phyloP scores from a whole-genome alignment of 306 rosid species.

The Lablab purpureus region DNA sequence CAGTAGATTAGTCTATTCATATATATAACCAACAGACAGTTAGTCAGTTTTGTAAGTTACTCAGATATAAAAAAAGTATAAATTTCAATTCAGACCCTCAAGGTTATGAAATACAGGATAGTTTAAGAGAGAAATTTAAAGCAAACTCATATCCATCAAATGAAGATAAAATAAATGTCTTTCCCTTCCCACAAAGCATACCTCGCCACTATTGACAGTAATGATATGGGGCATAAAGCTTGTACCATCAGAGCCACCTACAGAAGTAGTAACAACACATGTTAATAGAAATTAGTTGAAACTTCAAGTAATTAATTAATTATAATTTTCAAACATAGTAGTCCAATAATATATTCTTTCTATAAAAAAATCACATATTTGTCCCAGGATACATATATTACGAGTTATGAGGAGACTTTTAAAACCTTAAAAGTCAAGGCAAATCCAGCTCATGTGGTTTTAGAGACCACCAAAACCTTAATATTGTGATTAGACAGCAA shows the following conservation, averaged over 20 bases:
- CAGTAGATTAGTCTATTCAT: no score
- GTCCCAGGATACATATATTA: not conserved
- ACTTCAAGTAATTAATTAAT: conserved; percentile 16
- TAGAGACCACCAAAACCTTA: no score
- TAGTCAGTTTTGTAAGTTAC: no score
- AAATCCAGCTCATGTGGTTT: no score
- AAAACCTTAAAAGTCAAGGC: no score
- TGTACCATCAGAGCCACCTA: conserved; percentile 67
- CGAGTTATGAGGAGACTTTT: not conserved
- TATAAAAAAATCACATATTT: not conserved
- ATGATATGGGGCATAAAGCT: conserved; percentile 76
- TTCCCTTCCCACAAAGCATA: conserved; percentile 40
- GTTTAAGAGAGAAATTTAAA: not conserved
- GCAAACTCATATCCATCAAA: not conserved
- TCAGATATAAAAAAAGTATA: not conserved
- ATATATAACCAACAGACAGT: no score
- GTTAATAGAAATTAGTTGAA: conserved; percentile 29
- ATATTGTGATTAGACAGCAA: no score
- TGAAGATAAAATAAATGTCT: not conserved
- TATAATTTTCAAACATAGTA: not conserved
- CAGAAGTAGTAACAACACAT: conserved; percentile 26
- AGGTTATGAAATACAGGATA: not conserved
- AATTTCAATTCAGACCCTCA: not conserved
- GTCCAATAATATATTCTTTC: not conserved
- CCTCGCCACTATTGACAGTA: conserved; percentile 72